Percentiles rank a stretch among this genome's conserved stretches.
These are phyloP conservation scores for Bruguiera gymnorhiza DNA, from an alignment of 345 rosid genomes.

Conservation along the genomic window DNA sequence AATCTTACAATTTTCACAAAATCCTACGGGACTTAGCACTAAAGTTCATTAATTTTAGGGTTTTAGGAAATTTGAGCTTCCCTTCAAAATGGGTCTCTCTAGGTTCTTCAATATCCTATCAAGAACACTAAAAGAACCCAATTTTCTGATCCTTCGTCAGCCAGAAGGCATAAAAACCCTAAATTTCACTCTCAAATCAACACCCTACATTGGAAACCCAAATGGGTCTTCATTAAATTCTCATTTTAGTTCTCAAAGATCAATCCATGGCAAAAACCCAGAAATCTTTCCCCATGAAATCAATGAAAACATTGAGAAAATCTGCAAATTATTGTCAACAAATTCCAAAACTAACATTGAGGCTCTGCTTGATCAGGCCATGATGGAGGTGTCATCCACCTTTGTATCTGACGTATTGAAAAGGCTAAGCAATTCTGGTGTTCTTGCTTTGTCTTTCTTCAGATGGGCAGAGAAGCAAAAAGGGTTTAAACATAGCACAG, in stretches of 20 bases:
- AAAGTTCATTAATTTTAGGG: no score
- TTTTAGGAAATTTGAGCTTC: not conserved
- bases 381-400: constrained; percentile 43
- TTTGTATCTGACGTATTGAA: constrained; percentile 56
- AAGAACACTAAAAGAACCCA: constrained; percentile 13
- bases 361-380: constrained; percentile 40
- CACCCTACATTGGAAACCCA: not conserved
- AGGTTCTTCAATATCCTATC: constrained; percentile 18
- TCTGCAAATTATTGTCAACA: constrained; percentile 48
- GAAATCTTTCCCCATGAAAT: constrained; percentile 20
- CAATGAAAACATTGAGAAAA: constrained; percentile 40
- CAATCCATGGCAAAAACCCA: constrained; percentile 33
- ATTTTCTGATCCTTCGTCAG: constrained; percentile 6
- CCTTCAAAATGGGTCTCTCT: constrained; percentile 34
- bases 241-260: constrained; percentile 13
- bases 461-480: constrained; percentile 73
- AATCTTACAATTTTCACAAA: no score
- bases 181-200: constrained; percentile 15
- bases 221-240: constrained; percentile 13
- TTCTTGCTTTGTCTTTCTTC: constrained; percentile 62
- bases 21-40: no score
- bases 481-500: constrained; percentile 50
- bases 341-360: constrained; percentile 27
- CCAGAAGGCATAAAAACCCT: constrained; percentile 10
- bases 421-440: constrained; percentile 75